Evolutionary conservation across 345 rosid genomes (phyloP).

Genomic region (Gynandropsis gynandra): DNA sequence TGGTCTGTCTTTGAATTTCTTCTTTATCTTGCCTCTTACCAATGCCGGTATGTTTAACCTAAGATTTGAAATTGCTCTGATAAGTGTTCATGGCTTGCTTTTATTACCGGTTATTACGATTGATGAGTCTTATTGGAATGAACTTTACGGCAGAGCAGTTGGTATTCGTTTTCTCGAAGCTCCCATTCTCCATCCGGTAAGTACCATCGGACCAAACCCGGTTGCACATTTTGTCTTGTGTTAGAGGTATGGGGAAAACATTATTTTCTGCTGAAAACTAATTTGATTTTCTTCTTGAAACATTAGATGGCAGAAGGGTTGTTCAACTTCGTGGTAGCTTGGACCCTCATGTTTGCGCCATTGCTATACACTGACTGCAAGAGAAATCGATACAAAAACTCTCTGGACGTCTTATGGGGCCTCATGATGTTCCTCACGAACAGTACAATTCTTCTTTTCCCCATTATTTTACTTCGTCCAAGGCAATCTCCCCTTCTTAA

Average conservation of each 20-base stretch:
- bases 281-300: background rate
- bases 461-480: too few relatives aligned
- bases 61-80: background rate
- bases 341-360: slow-evolving; percentile 99
- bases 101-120: background rate
- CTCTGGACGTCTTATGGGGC: slow-evolving; percentile 73
- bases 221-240: background rate
- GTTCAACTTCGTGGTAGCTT: slow-evolving; percentile 88
- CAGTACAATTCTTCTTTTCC: slow-evolving; percentile 36
- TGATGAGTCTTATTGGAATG: slow-evolving; percentile 18
- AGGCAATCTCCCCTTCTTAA: too few relatives aligned
- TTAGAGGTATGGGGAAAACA: background rate
- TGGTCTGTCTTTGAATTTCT: slow-evolving; percentile 86
- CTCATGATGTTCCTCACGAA: slow-evolving; percentile 96
- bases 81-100: background rate
- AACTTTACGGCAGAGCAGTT: slow-evolving; percentile 59
- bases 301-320: slow-evolving; percentile 80
- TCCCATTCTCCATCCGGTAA: slow-evolving; percentile 85
- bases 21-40: slow-evolving; percentile 74
- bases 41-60: slow-evolving; percentile 47
- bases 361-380: slow-evolving; percentile 71
- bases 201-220: slow-evolving; percentile 18
- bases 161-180: slow-evolving; percentile 63
- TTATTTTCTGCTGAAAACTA: slow-evolving; percentile 5
- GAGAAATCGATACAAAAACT: slow-evolving; percentile 70